These are phyloP conservation scores for Colletotrichum gigasporum DNA, from an alignment of 2,329 filamentous ascomycete genomes.

Conservation along the genomic window DNA sequence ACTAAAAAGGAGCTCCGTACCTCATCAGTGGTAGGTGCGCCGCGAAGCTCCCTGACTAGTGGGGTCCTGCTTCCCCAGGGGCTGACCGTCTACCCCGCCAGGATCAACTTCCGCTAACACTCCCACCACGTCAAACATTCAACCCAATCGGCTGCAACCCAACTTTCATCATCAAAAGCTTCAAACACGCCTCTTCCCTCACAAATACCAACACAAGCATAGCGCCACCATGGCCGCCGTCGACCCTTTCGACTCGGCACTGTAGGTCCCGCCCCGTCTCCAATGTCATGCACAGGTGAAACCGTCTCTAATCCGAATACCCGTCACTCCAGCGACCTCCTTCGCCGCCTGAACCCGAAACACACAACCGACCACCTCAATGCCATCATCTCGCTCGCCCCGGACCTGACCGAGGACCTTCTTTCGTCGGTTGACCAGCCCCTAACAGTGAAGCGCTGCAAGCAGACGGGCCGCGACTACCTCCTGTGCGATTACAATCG, in stretches of 20 bases:
- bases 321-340: conserved; percentile 79
- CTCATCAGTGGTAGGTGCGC: conserved; percentile 16
- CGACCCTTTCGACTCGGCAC: conserved; percentile 79
- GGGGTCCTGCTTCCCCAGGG: conserved; percentile 19
- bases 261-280: conserved; percentile 60
- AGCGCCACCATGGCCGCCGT: conserved; percentile 55
- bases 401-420: conserved; percentile 94
- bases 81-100: conserved; percentile 10
- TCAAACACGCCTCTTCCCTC: not conserved
- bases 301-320: conserved; percentile 16
- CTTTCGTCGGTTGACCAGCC: conserved; percentile 98
- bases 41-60: conserved; percentile 12
- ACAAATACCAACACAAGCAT: not conserved
- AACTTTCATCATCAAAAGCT: not conserved
- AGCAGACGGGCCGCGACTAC: conserved; percentile 91
- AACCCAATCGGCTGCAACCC: conserved; percentile 1
- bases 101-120: conserved; percentile 9
- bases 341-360: conserved; percentile 96
- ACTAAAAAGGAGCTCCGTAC: not conserved
- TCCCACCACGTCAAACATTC: conserved; percentile 3
- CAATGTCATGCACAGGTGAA: conserved; percentile 3
- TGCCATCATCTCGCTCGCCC: conserved; percentile 86
- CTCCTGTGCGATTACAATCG: conserved; percentile 99
- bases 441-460: conserved; percentile 85
- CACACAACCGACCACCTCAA: conserved; percentile 89